phyloP scores from a whole-genome alignment of 352 stramenopile genomes.

The Thalassiosira hispida region DNA sequence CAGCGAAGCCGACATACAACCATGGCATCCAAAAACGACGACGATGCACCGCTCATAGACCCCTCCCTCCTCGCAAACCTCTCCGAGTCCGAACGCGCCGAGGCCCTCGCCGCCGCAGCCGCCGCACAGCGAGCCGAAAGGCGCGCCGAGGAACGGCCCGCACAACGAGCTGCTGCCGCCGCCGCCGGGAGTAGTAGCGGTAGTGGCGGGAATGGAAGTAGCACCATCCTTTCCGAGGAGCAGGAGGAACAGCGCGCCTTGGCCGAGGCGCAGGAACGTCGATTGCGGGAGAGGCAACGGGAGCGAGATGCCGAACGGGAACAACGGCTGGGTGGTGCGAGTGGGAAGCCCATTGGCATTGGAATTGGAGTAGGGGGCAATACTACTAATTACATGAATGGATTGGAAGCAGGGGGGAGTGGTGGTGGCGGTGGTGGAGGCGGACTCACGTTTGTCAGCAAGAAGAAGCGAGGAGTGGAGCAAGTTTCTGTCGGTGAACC shows the following conservation, averaged over 20 bases:
- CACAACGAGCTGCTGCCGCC: slow-evolving; percentile 35
- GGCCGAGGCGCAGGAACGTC: slow-evolving; percentile 75
- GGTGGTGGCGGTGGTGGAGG: slow-evolving; percentile 81
- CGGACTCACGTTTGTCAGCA: slow-evolving; percentile 88
- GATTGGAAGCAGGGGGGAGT: neutral
- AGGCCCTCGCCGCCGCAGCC: slow-evolving; percentile 67
- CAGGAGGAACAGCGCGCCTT: slow-evolving; percentile 41
- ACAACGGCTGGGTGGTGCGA: slow-evolving; percentile 20
- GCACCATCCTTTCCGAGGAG: slow-evolving; percentile 38
- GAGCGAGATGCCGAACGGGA: slow-evolving; percentile 66
- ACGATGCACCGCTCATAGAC: slow-evolving; percentile 49
- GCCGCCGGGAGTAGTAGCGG: neutral
- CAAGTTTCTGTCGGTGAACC: slow-evolving; percentile 69
- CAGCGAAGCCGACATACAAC: too few relatives aligned
- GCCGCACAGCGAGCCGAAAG: slow-evolving; percentile 76
- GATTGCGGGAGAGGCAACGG: slow-evolving; percentile 78
- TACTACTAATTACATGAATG: neutral
- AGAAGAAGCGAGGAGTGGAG: slow-evolving; percentile 87
- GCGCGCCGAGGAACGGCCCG: slow-evolving; percentile 66
- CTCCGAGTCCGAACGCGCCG: slow-evolving; percentile 57
- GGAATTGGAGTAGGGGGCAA: slow-evolving; percentile 6
- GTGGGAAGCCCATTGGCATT: slow-evolving; percentile 4
- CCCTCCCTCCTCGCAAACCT: slow-evolving; percentile 63
- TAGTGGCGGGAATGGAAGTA: slow-evolving; percentile 35
- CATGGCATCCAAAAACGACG: slow-evolving; percentile 6